Evolutionary conservation across 345 rosid species (phyloP).

Genomic region (Pseudoturritis turrita): DNA sequence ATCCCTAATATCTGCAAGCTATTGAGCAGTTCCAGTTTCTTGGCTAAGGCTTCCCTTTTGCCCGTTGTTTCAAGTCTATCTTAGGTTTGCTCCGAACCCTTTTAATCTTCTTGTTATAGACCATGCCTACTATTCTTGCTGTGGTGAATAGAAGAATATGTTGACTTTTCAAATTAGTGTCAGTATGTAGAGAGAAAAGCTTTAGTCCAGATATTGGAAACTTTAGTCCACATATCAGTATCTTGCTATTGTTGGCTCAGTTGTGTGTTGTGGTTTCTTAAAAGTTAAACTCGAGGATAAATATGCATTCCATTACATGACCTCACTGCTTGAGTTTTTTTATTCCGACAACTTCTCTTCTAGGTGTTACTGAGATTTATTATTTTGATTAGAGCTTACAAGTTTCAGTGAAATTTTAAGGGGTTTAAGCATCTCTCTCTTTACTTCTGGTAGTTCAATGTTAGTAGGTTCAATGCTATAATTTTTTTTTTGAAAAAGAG

Average conservation of each 20-base stretch:
- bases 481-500: not conserved
- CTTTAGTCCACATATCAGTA: not conserved
- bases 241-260: not conserved
- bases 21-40: constrained; percentile 69
- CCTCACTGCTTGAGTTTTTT: not conserved
- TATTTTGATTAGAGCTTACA: not conserved
- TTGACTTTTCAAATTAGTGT: not conserved
- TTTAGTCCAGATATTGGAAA: not conserved
- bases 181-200: not conserved
- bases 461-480: not conserved
- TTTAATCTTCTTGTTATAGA: not conserved
- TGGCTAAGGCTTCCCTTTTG: constrained; percentile 77
- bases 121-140: not conserved
- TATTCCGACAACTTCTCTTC: not conserved
- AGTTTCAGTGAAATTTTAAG: not conserved
- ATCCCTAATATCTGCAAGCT: constrained; percentile 89
- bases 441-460: not conserved
- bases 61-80: constrained; percentile 73
- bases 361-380: not conserved
- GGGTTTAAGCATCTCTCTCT: not conserved
- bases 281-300: not conserved
- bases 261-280: not conserved
- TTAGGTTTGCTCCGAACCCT: constrained; percentile 52
- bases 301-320: not conserved
- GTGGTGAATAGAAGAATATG: not conserved